Base-by-base conservation (phyloP, 192 early-diverging fungal genomes). In the Coemansia sp. region DNA sequence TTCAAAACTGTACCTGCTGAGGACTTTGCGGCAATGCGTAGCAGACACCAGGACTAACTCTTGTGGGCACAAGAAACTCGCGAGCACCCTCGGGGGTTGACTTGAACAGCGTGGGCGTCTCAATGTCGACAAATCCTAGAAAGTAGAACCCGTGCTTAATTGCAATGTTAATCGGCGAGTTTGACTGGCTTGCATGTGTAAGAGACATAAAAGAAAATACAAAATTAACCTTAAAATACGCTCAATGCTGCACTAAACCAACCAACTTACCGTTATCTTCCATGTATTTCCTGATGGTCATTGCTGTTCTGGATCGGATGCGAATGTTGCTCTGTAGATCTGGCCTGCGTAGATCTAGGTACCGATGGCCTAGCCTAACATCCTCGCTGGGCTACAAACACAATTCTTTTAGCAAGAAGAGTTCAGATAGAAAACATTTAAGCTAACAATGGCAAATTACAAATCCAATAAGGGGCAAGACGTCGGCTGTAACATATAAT, bases 11-110 rank as follows among this genome's bases (percentile, higher is more conserved):
- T 86, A 86, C 89, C 79, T 92, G 91, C 68, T 97, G 95, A 38
- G 95, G 95, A 69, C 90, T 92, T 69, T 97, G 95, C 12, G 95
- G 89, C 20, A 97, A 84, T 0, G 95, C 94, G 63, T 94, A 97
- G 65, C 94, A 95, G 19, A 74, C 59, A 37, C 90, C 91, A 25
- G 72, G 67, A 42, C 55, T 70, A 39, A 85, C 81, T 41, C 94
- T 81, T 8, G 95, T 97, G 5, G 95, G 95, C 1, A 97, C 95
- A n/a, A 97, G 81, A 68, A 93, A 97, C 76, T 97, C 95, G 11
- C 95, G 80, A 4, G 95, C 94, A 13, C 95, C 95, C 70, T 97
- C 95, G 20, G 95, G 93, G 11, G 95, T 95, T 14, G 91, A 92
- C 68, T 95, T 95, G 82, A 95, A 95, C 41, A 97, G 84, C 53